Base-by-base conservation (phyloP, 352 stramenopile species). In the Blastocystis sp. region DNA sequence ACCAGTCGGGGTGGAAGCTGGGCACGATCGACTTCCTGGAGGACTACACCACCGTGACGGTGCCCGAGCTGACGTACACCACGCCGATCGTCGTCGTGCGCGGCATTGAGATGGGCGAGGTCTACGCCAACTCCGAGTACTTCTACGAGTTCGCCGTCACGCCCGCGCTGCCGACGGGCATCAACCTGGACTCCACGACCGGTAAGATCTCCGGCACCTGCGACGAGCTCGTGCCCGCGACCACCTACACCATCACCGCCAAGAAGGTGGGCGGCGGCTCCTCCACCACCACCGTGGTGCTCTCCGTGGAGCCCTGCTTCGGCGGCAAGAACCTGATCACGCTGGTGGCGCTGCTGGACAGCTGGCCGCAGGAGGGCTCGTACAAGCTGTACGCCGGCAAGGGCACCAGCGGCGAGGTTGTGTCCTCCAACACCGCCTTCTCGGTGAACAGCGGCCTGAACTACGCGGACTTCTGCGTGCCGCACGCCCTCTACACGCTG, bases 191-290 rank as follows among this genome's bases (percentile, higher is more conserved):
- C 34, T 7, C 63, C 63, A 45, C 3, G 3, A 70, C 21, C 4
- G 63, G 63, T 19, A 45, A n/a, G 63, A 70, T 70, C 63, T 6
- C n/a, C n/a, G 63, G 63, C n/a, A 70, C 63, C 34, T 21, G 40
- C 38, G 11, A 42, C 10, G 66, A 28, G 3, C 4, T 63, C 10
- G 28, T 48, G 2, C 24, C 69, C 28, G 10, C 43, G 10, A 64
- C 69, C 1, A 19, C 45, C 3, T 84, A 84, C 60, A 68, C 52
- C 2, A 88, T 88, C 54, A 48, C 28, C 2, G 78, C 78, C n/a
- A 74, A 11, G 19, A 79, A 79, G n/a, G 9, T 70, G 14, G 48
- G 28, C 11, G 65, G 65, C 45, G 45, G 52, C 28, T 9, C 24
- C 1, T 17, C 19, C 34, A 42, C 60, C 9, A 34, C 38, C 38